Base-by-base conservation (phyloP, 192 early-diverging fungal species). In the Podila epicladia region DNA sequence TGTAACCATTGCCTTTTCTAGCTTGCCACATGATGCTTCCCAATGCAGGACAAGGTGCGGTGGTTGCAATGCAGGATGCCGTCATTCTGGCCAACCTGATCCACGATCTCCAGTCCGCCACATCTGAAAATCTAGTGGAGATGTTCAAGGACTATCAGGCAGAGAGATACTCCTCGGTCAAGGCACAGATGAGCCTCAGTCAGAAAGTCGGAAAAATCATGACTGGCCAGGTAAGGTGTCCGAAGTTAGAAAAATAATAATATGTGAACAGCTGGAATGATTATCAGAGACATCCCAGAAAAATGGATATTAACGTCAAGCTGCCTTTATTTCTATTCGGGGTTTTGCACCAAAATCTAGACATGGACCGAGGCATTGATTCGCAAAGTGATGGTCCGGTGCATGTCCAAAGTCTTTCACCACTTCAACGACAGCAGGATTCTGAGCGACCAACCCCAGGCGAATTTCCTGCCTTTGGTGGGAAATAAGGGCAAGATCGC, bases 61-160 rank as follows among this genome's bases (percentile, higher is more conserved):
- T 26, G 4, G 62, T 62, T 12, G 58, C 65, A 22, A 74, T 74
- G 9, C 59, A 48, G 9, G 65, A 69, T 53, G 74, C 67, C 5
- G 63, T 70, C 1, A 57, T 61, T 11, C 64, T 76, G 11, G 74
- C 67, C 7, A 76, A 76, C 26, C 20, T 76, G 31, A 28, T 76
- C 6, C 38, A 59, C 38, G 74, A 70, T 11, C 48, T 70, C 0
- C 67, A 62, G 5, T 76, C 68, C 8, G 55, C 68, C 9, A 32
- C 74, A 2, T 29, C 67, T 5, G 67, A 70, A 29, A 32, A 76
- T 9, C 15, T 70, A 48, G 58, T 66, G 1, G 60, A 70, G 24
- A 29, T 76, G 7, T 76, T 68, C 68, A 76, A 76, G 55, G 74
- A 70, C n/a, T 75, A 58, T 17, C 73, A 69, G 26, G 45, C 73